Evolutionary conservation across 306 rosid genomes (phyloP).

Genomic region (Mimosa pudica): DNA sequence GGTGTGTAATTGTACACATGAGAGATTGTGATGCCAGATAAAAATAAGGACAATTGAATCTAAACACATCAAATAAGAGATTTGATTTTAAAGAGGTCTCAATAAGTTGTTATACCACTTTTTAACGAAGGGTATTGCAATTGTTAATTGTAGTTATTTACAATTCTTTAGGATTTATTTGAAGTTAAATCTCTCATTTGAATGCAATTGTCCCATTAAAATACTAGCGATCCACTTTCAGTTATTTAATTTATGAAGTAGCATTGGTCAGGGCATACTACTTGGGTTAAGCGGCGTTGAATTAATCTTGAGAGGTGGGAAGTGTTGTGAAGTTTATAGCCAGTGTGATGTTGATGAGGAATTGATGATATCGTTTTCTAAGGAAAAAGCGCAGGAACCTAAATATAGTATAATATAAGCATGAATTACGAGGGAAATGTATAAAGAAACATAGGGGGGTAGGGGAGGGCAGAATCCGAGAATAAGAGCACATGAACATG

Average conservation of each 20-base stretch:
- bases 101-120: no score
- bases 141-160: no score
- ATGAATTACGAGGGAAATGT: background rate
- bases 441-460: background rate
- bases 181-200: no score
- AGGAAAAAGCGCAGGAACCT: background rate
- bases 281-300: background rate
- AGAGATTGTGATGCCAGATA: no score
- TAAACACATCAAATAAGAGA: no score
- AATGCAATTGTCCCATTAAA: no score
- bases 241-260: background rate
- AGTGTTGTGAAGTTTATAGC: background rate
- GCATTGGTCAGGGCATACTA: background rate
- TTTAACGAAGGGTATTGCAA: no score
- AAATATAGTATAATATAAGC: background rate
- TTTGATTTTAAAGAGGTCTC: no score
- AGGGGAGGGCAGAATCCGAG: background rate
- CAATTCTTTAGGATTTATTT: no score
- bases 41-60: no score
- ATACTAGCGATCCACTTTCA: background rate
- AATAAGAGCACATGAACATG: background rate
- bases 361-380: background rate
- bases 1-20: no score
- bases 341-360: background rate
- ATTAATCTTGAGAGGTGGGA: background rate